Conservation (phyloP, 1,139 yeast genomes). For the Geotrichum phurueaensis region DNA sequence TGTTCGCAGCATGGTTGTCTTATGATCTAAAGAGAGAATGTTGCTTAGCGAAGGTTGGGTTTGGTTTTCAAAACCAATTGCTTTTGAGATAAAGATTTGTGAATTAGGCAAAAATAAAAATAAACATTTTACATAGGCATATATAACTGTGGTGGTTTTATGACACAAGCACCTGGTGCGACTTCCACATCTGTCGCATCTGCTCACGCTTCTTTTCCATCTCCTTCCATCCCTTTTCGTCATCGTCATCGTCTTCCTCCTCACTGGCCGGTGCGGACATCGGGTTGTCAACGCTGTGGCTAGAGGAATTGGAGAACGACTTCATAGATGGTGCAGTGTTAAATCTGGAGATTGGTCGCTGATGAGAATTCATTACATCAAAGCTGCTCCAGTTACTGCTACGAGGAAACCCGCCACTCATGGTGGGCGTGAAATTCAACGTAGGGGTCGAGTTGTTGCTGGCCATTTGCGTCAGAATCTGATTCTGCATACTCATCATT, state of each 20-base stretch:
- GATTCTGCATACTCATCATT: slow-evolving; percentile 23
- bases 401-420: background rate
- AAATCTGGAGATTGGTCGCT: background rate
- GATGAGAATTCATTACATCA: slow-evolving; percentile 5
- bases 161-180: background rate
- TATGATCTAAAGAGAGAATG: background rate
- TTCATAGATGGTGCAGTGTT: background rate
- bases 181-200: slow-evolving; percentile 13
- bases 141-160: background rate
- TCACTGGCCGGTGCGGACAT: background rate
- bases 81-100: background rate
- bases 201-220: slow-evolving; percentile 7
- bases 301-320: background rate
- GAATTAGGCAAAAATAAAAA: background rate
- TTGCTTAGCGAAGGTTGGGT: background rate
- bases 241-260: slow-evolving; percentile 17
- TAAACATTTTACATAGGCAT: background rate
- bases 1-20: background rate
- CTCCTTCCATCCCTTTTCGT: slow-evolving; percentile 17
- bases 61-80: background rate
- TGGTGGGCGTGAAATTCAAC: background rate
- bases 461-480: slow-evolving; percentile 22
- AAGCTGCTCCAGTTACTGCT: slow-evolving; percentile 12
- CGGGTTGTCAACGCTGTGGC: background rate
- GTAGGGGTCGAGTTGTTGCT: background rate